A percentile compares a stretch with the other conserved stretches of the same genome.
Evolutionary conservation across 2,329 filamentous ascomycete genomes (phyloP).

Genomic region (Aspergillus fijiensis): DNA sequence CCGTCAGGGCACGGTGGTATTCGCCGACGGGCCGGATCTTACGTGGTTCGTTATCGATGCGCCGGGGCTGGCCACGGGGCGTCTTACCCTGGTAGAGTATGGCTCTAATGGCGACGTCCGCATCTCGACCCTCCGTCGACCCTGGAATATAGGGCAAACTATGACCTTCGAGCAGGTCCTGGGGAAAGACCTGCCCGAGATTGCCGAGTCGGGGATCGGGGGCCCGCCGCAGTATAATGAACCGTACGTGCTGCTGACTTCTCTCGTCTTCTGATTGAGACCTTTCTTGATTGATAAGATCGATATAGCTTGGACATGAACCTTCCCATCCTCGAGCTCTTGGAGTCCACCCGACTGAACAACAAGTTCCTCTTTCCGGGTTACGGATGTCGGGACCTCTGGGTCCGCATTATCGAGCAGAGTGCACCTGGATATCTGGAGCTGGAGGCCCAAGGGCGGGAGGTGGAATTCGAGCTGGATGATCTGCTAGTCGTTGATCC

Average conservation of each 20-base stretch:
- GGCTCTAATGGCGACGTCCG: neutral
- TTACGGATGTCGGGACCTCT: constrained; percentile 3
- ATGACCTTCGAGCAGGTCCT: neutral
- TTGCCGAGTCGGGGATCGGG: neutral
- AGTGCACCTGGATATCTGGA: constrained; percentile 10
- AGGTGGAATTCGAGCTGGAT: constrained; percentile 3
- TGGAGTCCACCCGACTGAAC: neutral
- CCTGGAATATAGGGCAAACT: neutral
- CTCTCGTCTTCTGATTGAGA: too few species aligned
- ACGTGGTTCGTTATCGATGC: neutral
- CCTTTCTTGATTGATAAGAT: too few species aligned
- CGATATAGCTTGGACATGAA: too few species aligned
- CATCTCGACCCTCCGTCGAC: neutral
- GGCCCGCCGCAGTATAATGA: neutral
- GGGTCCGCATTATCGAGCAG: constrained; percentile 9
- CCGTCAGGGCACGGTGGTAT: neutral
- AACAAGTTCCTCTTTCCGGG: constrained; percentile 6
- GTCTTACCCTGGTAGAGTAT: neutral
- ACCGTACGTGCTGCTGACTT: neutral
- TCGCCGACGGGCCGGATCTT: neutral
- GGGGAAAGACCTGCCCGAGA: neutral
- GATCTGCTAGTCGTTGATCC: too few species aligned
- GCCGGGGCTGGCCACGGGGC: neutral
- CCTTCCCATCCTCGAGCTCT: too few species aligned
- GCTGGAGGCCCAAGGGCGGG: constrained; percentile 7